Evolutionary conservation across 176 grass and related monocot genomes (phyloP).

Genomic region (Hsuehochloa calcarea): DNA sequence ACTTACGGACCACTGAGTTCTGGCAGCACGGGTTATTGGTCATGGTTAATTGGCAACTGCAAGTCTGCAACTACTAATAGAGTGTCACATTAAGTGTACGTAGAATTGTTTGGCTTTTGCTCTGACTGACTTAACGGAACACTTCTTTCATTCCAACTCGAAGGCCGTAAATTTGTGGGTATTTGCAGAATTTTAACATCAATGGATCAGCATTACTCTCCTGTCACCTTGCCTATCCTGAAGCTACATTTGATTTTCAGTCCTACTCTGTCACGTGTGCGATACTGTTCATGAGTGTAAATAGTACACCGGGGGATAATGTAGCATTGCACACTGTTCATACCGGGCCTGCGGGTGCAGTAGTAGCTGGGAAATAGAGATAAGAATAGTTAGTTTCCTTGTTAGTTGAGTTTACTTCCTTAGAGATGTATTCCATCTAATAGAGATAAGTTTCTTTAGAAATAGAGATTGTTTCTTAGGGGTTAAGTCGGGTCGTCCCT

Average conservation of each 20-base stretch:
- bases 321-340: too few species aligned
- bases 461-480: too few species aligned
- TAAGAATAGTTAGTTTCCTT: too few species aligned
- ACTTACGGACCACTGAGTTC: constrained; percentile 9
- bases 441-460: too few species aligned
- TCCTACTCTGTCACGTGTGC: too few species aligned
- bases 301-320: too few species aligned
- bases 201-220: background rate
- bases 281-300: too few species aligned
- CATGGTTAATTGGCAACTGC: background rate
- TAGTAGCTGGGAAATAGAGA: too few species aligned
- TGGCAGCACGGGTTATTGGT: background rate
- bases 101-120: background rate
- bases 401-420: too few species aligned
- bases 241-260: background rate
- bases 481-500: too few species aligned
- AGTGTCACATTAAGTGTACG: background rate
- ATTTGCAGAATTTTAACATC: background rate
- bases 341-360: too few species aligned
- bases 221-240: background rate
- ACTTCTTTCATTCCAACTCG: background rate
- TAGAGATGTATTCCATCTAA: too few species aligned
- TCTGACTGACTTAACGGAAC: background rate
- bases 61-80: background rate
- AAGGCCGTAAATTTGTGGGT: background rate